Evolutionary conservation across 164 flowering plant species (phyloP), one percentile per base, ranked within the genome.

Genomic region (Taxillus chinensis): DNA sequence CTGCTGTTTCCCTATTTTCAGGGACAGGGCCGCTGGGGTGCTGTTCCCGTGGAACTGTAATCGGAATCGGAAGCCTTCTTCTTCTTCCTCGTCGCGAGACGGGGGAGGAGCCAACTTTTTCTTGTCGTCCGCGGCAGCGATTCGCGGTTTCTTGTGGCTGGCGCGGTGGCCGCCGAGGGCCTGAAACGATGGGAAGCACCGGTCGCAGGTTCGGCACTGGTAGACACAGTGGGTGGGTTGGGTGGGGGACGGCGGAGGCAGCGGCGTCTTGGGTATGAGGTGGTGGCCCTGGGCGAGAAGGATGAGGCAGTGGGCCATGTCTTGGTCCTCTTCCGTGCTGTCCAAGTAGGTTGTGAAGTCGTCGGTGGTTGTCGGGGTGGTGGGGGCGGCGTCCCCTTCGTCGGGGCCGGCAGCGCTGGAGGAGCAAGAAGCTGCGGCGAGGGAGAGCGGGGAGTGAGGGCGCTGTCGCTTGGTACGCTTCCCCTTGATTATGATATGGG

Each of bases 81-180:
- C 8, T 43, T 9, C 8, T 43, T 9, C 8, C 10, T 43, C 46
- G 10, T 6, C 13, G 10, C 10, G 13, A 11, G 12, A 14, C 42
- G 38, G 4, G 4, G 54, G 5, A n/a, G n/a, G 14, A 16, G 16
- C 9, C 4, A 5, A 17, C 45, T 46, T 55, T 40, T 50, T 64
- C 39, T 45, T 59, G n/a, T 27, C 69, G 4, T 6, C n/a, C 0
- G 9, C 3, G 16, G 49, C 40, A n/a, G n/a, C 51, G 4, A 43
- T 17, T 38, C 67, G 76, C 2, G 75, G 78, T 41, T 75, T 84
- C 71, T 74, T 80, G 72, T 84, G 89, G 41, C 89, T 82, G 0
- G 89, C 82, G 50, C 86, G 67, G 67, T 82, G 86, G 7, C 89
- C 86, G 1, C 88, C 88, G 0, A 83, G 75, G 1, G 88, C 86